Evolutionary conservation across 106 monocot genomes (phyloP), one percentile per base, ranked within the genome.

Genomic region (Dioscorea alata): DNA sequence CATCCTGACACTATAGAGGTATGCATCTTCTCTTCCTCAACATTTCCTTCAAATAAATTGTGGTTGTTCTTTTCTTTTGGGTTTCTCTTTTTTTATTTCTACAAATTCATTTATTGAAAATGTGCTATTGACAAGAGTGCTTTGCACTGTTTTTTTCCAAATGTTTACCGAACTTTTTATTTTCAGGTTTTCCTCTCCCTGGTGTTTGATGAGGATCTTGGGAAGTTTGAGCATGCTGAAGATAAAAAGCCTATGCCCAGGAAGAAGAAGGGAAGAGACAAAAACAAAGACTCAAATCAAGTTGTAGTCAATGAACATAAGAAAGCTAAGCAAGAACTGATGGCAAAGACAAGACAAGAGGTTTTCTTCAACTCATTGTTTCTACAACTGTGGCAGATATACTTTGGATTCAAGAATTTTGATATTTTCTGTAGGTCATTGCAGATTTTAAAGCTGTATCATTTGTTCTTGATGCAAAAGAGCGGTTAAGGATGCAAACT

Each of bases 141-240:
- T 5, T 42, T 42, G 42, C 42, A 42, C 9, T 42, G 42, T 42
- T 0, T 42, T 10, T 42, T 42, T 42, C 5, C 5, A 3, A 42
- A 10, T 1, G 6, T 61, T 12, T 60, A 28, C 17, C 9, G 53
- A n/a, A 50, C 48, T 53, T 33, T 0, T 65, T 52, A 20, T 62
- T 71, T 73, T 4, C 23, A 99, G 99, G 93, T 99, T 33, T 90
- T 99, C 70, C 76, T 93, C 54, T 85, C 80, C 57, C 79, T 99
- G 79, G 77, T 53, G 64, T 99, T 93, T 81, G 99, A 99, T 71
- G 99, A 99, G 63, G 87, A 93, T 78, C 69, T 99, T 83, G 81
- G 89, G 19, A 92, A 76, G 50, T 75, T 74, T 35, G 69, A 85
- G 59, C 63, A 50, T 16, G 64, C 22, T 60, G 69, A 81, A 52